Base-by-base conservation (phyloP, 768 basidiomycete genomes). In the Tylopilus sp. region DNA sequence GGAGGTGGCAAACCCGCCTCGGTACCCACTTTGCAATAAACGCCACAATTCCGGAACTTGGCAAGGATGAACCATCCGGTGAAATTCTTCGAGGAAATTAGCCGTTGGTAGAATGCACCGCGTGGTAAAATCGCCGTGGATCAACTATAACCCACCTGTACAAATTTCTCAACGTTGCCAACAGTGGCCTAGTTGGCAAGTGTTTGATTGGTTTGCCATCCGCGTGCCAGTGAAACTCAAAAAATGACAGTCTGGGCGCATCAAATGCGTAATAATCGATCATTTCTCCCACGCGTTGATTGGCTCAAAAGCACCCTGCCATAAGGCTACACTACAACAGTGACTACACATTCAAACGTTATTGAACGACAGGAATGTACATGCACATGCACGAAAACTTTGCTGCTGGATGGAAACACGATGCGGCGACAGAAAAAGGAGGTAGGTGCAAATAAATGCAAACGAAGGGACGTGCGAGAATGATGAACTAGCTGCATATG, bases 321-420 rank as follows among this genome's bases (percentile, higher is more conserved):
- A 0, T 26, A 56, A 49, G 42, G 56, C 55, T 61, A 68, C 65
- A 55, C 60, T 59, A 66, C 60, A 58, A 64, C 58, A 55, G 49
- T 56, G 63, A 63, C 63, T 40, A 58, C 43, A 60, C 63, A 67
- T 67, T 57, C 67, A 37, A 55, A 63, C 56, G 61, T 50, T 51
- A 53, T 37, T 55, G 59, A 56, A 65, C 59, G 56, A 58, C 53
- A 63, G 56, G 54, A 63, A 54, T 67, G 62, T 52, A 66, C 53
- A 63, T 63, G 60, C 55, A 57, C 56, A 56, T 63, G 66, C 57
- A 60, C 61, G 53, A 47, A 53, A 58, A 55, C 58, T 48, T 52
- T 45, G 54, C 42, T 54, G 55, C 48, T 45, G 56, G 48, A 66
- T 63, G 36, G 46, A 40, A 48, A 45, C 43, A 57, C 56, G 57